Conservation (phyloP, 2,329 filamentous ascomycete genomes). For the Ascochyta koolunga region DNA sequence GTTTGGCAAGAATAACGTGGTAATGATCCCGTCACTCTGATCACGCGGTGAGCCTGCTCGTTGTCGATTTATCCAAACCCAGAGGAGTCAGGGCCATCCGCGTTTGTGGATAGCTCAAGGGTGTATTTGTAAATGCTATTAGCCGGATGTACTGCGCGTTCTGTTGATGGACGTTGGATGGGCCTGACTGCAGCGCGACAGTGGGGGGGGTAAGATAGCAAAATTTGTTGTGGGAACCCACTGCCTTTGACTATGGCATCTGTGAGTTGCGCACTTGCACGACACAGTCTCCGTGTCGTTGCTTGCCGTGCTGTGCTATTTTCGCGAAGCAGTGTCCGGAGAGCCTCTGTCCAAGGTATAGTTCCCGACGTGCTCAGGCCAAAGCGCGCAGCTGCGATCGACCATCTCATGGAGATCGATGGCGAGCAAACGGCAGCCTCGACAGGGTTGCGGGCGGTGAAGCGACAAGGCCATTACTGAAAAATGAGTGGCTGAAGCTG, state of each 20-base stretch:
- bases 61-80: conserved; percentile 2
- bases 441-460: conserved; percentile 31
- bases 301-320: conserved; percentile 20
- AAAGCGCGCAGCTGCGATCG: conserved; percentile 28
- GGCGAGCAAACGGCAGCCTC: conserved; percentile 14
- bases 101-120: conserved; percentile 1
- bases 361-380: conserved; percentile 18
- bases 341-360: conserved; percentile 20
- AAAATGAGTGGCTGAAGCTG: conserved; percentile 23
- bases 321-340: conserved; percentile 24
- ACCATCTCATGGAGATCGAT: conserved; percentile 35
- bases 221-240: conserved; percentile 12
- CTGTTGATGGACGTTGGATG: conserved; percentile 7
- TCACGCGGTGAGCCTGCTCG: conserved; percentile 14
- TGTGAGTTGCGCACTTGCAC: conserved; percentile 20
- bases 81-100: conserved; percentile 11
- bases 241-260: conserved; percentile 14
- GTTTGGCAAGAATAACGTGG: not conserved
- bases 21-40: conserved; percentile 12
- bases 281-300: conserved; percentile 22
- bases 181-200: conserved; percentile 11
- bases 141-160: conserved; percentile 2
- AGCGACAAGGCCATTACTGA: conserved; percentile 1
- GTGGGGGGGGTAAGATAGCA: conserved; percentile 13
- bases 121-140: not conserved